Evolutionary conservation across 805 yeast genomes (phyloP).

Genomic region (Metschnikowia continentalis): DNA sequence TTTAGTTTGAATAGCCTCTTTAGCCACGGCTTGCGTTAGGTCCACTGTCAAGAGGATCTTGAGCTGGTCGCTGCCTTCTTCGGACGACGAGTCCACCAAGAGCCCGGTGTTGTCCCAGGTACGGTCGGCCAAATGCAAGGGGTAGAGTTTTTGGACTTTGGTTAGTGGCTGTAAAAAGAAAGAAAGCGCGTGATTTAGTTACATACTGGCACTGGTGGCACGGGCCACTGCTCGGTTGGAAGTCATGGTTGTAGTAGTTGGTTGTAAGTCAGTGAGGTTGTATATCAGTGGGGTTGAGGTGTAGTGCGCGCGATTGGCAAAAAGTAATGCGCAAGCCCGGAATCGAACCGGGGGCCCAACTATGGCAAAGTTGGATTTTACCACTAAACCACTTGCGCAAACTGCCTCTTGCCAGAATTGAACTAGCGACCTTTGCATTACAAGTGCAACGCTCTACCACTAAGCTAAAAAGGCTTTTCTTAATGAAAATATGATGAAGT

Average conservation of each 20-base stretch:
- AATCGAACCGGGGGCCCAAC: slow-evolving; percentile 21
- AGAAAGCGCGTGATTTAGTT: not conserved
- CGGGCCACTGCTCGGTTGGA: slow-evolving; percentile 45
- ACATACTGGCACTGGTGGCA: slow-evolving; percentile 39
- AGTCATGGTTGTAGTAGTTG: slow-evolving; percentile 8
- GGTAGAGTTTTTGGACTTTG: slow-evolving; percentile 71
- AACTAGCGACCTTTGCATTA: slow-evolving; percentile 93
- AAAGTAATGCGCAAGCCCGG: slow-evolving; percentile 23
- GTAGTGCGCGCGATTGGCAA: not conserved
- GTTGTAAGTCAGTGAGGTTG: not conserved
- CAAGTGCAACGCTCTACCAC: slow-evolving; percentile 99
- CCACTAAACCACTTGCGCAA: slow-evolving; percentile 19
- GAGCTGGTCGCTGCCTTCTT: slow-evolving; percentile 18
- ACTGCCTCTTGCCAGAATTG: slow-evolving; percentile 36
- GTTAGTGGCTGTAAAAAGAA: slow-evolving; percentile 13
- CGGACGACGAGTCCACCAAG: slow-evolving; percentile 58
- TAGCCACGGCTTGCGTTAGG: slow-evolving; percentile 74
- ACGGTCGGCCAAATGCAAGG: slow-evolving; percentile 73
- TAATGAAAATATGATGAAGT: not conserved
- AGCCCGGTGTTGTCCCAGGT: slow-evolving; percentile 97
- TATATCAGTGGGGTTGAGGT: not conserved
- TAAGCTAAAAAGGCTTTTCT: slow-evolving; percentile 87
- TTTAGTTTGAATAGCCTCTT: slow-evolving; percentile 66
- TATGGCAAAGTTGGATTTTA: slow-evolving; percentile 21
- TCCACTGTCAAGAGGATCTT: slow-evolving; percentile 72